Evolutionary conservation across 1,284 basidiomycete genomes (phyloP), one percentile per base, ranked within the genome.

Genomic region (Ceratobasidium theobromae): DNA sequence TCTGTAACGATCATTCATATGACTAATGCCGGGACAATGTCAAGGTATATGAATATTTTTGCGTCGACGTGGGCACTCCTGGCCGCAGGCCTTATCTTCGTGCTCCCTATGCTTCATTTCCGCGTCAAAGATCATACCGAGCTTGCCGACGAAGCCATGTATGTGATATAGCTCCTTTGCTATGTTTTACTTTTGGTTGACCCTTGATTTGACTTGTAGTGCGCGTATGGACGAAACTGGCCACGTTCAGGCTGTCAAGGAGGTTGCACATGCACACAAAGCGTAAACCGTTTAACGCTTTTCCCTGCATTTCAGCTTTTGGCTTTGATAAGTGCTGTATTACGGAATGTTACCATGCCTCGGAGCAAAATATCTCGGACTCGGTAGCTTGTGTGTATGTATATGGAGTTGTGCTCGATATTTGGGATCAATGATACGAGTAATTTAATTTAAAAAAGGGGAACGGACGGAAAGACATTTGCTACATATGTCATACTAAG

Each of bases 11-110:
- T 18, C 38, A 40, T 40, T 33, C n/a, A 28, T 32, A 38, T 35
- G 28, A 64, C 40, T n/a, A 25, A 46, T 53, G 9, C 33, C n/a
- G n/a, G n/a, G n/a, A n/a, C n/a, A n/a, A n/a, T n/a, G n/a, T 23
- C 14, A 48, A 83, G 81, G 38, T 84, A 75, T 70, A 82, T 83
- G 80, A 83, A 79, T 69, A 77, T 85, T 23, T 82, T 84, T 70
- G 68, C 80, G 27, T 83, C 82, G 4, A 83, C 82, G 0, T 85
- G 83, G 83, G 75, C 75, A 16, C 73, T 84, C 3, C 77, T 82
- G 27, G 77, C 76, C 14, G 79, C 75, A 6, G 82, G 82, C 23
- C 76, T 84, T 11, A 30, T 82, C 27, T 81, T 82, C 65, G 77
- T 79, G 4, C 73, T 84, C 12, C 83, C 83, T 2, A 84, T 85